Evolutionary conservation across 345 rosid species (phyloP).

Genomic region (Salix dunnii): DNA sequence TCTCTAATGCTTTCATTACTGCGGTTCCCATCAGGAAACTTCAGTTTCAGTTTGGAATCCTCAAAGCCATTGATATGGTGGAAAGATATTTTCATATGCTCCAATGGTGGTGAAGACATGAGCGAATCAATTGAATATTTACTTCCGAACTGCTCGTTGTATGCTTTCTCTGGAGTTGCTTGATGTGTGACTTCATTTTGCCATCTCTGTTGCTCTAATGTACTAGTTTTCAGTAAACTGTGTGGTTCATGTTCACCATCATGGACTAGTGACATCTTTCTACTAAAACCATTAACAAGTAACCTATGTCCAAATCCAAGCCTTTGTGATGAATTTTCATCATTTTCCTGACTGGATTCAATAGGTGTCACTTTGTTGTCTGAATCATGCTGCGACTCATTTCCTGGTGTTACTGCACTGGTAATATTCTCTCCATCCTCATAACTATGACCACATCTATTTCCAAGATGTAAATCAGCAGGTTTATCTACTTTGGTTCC

Average conservation of each 20-base stretch:
- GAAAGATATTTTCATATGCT: conserved; percentile 88
- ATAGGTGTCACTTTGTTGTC: conserved; percentile 21
- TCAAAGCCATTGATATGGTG: conserved; percentile 57
- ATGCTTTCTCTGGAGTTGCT: conserved; percentile 22
- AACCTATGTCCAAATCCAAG: conserved; percentile 66
- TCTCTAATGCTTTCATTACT: conserved; percentile 38
- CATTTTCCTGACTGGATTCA: conserved; percentile 35
- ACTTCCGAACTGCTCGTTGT: conserved; percentile 34
- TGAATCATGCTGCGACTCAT: conserved; percentile 26
- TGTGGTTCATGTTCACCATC: conserved; percentile 38
- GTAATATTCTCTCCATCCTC: conserved; percentile 20
- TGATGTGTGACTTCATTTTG: conserved; percentile 22
- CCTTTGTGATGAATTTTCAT: conserved; percentile 41
- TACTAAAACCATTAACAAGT: conserved; percentile 53
- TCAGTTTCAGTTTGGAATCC: conserved; percentile 63
- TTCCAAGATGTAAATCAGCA: conserved; percentile 26
- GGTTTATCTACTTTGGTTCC: conserved; percentile 27
- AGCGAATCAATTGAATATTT: conserved; percentile 41
- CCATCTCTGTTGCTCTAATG: conserved; percentile 33
- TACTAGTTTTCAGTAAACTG: conserved; percentile 30
- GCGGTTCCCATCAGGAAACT: conserved; percentile 52
- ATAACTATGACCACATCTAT: conserved; percentile 21
- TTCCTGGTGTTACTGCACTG: conserved; percentile 26
- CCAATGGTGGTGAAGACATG: conserved; percentile 83
- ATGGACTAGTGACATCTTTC: conserved; percentile 42